Evolutionary conservation across 306 rosid genomes (phyloP), one percentile per base, ranked within the genome.

Genomic region (Ammopiptanthus mongolicus): DNA sequence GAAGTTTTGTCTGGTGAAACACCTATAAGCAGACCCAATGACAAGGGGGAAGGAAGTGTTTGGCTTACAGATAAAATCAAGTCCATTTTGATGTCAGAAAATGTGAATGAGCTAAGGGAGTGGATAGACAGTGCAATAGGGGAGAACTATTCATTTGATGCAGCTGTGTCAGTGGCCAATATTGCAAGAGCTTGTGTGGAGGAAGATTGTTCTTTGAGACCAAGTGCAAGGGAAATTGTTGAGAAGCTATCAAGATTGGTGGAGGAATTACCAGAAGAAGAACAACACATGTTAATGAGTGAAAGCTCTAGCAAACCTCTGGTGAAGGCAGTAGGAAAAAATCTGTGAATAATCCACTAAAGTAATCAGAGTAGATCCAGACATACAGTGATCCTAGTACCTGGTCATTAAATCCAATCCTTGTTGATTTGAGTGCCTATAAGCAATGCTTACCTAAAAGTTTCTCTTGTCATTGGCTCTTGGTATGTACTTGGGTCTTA

Each of bases 101-200:
- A 82, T 84, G 85, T 73, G 31, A 88, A 69, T 72, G 93, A 87
- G 33, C 82, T 89, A n/a, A 86, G 89, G 69, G 93, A 77, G 29
- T 89, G 97, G 98, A 89, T 93, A 77, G 98, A 93, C 77, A 81
- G 83, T 58, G 91, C 91, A 41, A 69, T 93, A 77, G 93, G 97
- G 5, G 96, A 85, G 8, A 82, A 67, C 22, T 93, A 87, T 29
- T 85, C 91, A 23, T 80, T 93, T 9, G 91, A 93, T 44, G 93
- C 77, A 42, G 97, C 91, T 37, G 53, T 93, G 41, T 55, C 78
- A 13, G 39, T 91, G 39, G 90, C 86, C 1, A 86, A 84, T 23
- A 85, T 91, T 75, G 98, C 97, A 0, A 76, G 89, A 77, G 91
- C 85, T 78, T 91, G 98, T 60, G 83, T 85, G 8, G 87, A 86